Base-by-base conservation (phyloP, 352 stramenopile species). In the Globisporangium cystogenes region DNA sequence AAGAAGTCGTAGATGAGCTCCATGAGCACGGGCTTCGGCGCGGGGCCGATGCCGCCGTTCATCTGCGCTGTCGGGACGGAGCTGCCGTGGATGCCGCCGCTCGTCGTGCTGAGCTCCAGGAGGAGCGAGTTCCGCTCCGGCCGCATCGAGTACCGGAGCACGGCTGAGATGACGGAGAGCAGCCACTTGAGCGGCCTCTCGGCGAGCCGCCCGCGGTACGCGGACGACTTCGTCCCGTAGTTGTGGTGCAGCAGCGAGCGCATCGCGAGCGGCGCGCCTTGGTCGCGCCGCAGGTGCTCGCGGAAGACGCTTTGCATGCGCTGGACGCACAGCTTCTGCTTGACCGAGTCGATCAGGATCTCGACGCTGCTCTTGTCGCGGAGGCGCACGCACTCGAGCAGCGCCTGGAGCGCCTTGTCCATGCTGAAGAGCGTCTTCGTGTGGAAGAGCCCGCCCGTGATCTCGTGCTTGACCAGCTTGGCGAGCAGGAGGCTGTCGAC, bases 1-100 rank as follows among this genome's bases (percentile, higher is more conserved):
- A 91, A 88, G 57, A 71, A 78, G 48, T 93, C 82, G 62, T 93
- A 93, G 35, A 91, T 59, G 33, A 90, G 24, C 49, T 93, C 81
- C 6, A 91, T 63, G 8, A 90, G 67, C n/a, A 90, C 44, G 0
- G 79, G 62, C 23, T 77, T 81, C 0, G 76, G 77, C 0, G 74
- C 67, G 3, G 65, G 64, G 0, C 77, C 77, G n/a, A 87, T 76
- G 1, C 77, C 74, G n/a, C 72, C 77, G 26, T 89, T 87, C 18
- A 81, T 37, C 7, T 7, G 49, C 27, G 6, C n/a, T n/a, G 59
- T 24, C 3, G 24, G n/a, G 5, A 23, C 27, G 3, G 29, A 43
- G 16, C 39, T 40, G 1, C 21, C 35, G 10, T 36, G 14, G 23
- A 69, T 63, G 0, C 55, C 60, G 40, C 67, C 72, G 41, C 74